Evolutionary conservation across 1,284 basidiomycete genomes (phyloP), one percentile per base, ranked within the genome.

Genomic region (Rhodofomes roseus): DNA sequence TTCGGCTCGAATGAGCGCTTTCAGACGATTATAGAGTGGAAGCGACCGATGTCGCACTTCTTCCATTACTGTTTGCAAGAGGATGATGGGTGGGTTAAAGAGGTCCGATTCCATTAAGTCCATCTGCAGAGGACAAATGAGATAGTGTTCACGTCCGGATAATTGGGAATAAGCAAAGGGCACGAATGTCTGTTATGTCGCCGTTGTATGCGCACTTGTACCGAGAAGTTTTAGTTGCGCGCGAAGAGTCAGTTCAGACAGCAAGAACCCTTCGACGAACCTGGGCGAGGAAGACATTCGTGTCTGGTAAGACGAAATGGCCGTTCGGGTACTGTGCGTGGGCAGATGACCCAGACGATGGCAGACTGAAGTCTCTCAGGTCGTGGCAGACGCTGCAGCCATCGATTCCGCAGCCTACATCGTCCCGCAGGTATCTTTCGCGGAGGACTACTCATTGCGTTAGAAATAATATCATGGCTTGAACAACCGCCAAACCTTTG

Each of bases 1-100:
- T 57, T 96, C 95, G 65, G 86, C 84, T 63, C 85, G 89, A 29
- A 90, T 80, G 37, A 98, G 78, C 1, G 89, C 85, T 66, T 92
- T 94, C 59, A 98, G 80, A 27, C 95, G 89, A 72, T 96, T 98
- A 76, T 93, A 95, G 18, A 99, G 79, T 0, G 97, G 97, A 34
- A 99, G 76, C 0, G 93, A 96, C 29, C 96, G 85, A 74, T 99
- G 96, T 58, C 96, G 83, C 60, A 98, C 95, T 83, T 99, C 97
- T 66, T 97, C 93, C 54, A 98, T 79, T 1, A 98, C 95, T 0
- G 96, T 99, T 74, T 99, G 97, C 1, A 98, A 83, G 12, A 99
- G 79, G 56, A 99, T 89, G 57, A 97, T 85, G 0, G 93, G 91
- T 0, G 92, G 79, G 0, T 77, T 81, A 63, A 97, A 93, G 1